A percentile compares a stretch with the other conserved stretches of the same genome.
Evolutionary conservation across 1,139 yeast genomes (phyloP).

Genomic region (Lodderomyces parapsilosis): DNA sequence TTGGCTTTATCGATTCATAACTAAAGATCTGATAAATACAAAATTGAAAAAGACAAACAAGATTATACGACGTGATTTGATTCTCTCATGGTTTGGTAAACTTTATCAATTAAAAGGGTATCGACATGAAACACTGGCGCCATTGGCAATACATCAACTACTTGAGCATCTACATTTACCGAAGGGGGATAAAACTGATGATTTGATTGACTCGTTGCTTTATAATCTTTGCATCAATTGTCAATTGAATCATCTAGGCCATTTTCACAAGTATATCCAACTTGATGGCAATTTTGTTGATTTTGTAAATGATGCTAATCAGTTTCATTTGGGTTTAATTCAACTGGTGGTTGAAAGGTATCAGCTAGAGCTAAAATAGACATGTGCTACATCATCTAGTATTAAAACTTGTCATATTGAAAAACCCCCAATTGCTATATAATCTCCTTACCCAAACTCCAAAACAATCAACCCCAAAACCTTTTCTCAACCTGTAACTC

Average conservation of each 20-base stretch:
- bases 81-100: conserved; percentile 17
- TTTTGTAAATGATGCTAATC: conserved; percentile 13
- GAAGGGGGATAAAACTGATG: conserved; percentile 32
- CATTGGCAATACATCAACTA: conserved; percentile 10
- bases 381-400: neutral
- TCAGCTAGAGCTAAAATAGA: conserved; percentile 10
- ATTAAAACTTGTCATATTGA: too few species aligned
- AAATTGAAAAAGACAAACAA: conserved; percentile 15
- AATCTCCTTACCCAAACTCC: neutral
- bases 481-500: too few species aligned
- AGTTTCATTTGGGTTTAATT: conserved; percentile 15
- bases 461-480: neutral
- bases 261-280: conserved; percentile 5
- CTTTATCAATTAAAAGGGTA: conserved; percentile 11
- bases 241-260: conserved; percentile 20
- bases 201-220: conserved; percentile 38
- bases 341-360: conserved; percentile 13
- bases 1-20: conserved; percentile 37
- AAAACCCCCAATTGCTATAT: too few species aligned
- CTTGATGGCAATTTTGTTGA: conserved; percentile 11
- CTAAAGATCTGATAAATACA: conserved; percentile 16
- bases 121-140: too few species aligned
- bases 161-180: conserved; percentile 13
- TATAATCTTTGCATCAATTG: conserved; percentile 32
- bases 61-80: conserved; percentile 18